A percentile compares a stretch with the other conserved stretches of the same genome.
phyloP scores from a whole-genome alignment of 2,329 filamentous ascomycete species.

The Arthrobotrys entomopaga region DNA sequence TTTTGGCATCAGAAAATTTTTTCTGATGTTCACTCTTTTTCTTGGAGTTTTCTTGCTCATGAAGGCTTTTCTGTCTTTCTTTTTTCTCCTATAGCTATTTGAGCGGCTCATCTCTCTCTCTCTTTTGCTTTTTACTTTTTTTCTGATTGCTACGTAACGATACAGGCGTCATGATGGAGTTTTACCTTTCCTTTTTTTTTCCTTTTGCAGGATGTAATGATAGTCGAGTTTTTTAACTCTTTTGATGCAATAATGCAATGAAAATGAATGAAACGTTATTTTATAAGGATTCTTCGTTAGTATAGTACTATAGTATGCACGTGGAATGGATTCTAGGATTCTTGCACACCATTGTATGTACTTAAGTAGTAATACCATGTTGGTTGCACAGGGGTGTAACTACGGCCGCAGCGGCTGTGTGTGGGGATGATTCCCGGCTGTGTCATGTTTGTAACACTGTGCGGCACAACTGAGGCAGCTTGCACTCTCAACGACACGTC shows the following conservation, averaged over 20 bases:
- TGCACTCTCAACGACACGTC: too few relatives aligned
- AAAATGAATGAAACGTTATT: conserved; percentile 13
- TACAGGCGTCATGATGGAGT: conserved; percentile 37
- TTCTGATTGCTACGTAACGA: conserved; percentile 12
- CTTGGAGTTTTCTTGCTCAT: conserved; percentile 6
- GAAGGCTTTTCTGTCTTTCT: conserved; percentile 5
- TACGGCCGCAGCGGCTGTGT: too few relatives aligned
- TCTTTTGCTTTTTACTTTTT: conserved; percentile 1
- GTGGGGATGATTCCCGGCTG: too few relatives aligned
- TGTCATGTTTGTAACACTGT: too few relatives aligned
- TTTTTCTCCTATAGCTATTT: conserved; percentile 24
- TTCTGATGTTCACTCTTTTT: conserved; percentile 22
- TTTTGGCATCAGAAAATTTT: background rate
- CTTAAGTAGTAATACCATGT: too few relatives aligned
- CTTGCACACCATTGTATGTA: too few relatives aligned
- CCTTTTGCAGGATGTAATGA: conserved; percentile 4
- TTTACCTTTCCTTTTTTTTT: conserved; percentile 8
- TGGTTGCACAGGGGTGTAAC: too few relatives aligned
- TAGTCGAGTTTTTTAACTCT: conserved; percentile 1
- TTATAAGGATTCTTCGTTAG: too few relatives aligned
- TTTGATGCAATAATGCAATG: conserved; percentile 3
- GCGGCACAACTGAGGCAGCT: too few relatives aligned
- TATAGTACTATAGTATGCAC: too few relatives aligned
- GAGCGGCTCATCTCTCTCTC: conserved; percentile 27
- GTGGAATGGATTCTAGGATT: too few relatives aligned